Base-by-base conservation (phyloP, 768 basidiomycete species). In the Solioccasus polychromus region DNA sequence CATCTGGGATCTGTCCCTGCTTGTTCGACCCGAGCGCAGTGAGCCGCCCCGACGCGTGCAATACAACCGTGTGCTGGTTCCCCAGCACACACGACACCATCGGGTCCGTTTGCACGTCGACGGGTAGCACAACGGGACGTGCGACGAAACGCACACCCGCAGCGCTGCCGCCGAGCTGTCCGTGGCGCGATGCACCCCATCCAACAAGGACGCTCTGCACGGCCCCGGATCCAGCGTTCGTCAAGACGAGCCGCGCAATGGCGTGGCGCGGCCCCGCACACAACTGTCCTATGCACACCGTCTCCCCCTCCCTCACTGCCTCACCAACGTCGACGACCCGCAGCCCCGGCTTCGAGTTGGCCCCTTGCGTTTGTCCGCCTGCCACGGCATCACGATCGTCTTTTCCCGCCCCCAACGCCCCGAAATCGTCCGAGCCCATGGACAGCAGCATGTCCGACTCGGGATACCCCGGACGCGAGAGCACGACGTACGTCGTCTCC, bases 121-220 rank as follows among this genome's bases (percentile, higher is more conserved):
- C 35, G 5, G 63, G 48, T 9, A 89, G 56, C 5, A 70, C 48
- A 9, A 32, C 54, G 14, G 71, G 70, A 19, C 48, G 51, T 4
- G 42, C 35, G 5, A 48, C 25, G 28, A 30, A 47, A 8, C 58
- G 55, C 11, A 11, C 31, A n/a, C 10, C 44, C 44, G 11, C 25
- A 29, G 15, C 63, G 46, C 20, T 61, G 51, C 4, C n/a, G n/a
- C 87, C 88, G 2, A 98, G 76, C 59, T 97, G 92, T 4, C 92
- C 91, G 57, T 94, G 91, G 25, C 94, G 72, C 12, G 80, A 77
- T 2, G 82, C 71, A 5, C 93, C 94, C 93, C 94, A 97, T 7
- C 92, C 93, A 11, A 74, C 54, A 5, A 84, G 71, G 11, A 76
- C 22, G 35, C 66, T 51, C 40, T 58, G 64, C 15, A 35, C 17